Percentiles rank a stretch among this genome's conserved stretches.
Evolutionary conservation across 805 yeast species (phyloP).

Genomic region (Pichia nanzhaoensis): DNA sequence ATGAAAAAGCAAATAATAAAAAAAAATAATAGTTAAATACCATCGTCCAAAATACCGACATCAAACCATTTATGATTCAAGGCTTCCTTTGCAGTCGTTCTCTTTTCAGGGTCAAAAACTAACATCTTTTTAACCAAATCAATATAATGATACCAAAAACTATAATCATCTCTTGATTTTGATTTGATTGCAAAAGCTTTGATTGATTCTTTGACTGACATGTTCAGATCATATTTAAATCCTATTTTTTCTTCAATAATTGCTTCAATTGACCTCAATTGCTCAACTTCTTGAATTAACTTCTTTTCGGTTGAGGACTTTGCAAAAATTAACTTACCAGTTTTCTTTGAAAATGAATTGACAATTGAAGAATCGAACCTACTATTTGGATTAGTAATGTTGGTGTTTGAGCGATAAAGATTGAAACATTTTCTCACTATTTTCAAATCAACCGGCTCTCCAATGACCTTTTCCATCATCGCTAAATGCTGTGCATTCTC

Average conservation of each 20-base stretch:
- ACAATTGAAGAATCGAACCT: constrained; percentile 21
- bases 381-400: constrained; percentile 4
- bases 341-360: constrained; percentile 26
- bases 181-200: constrained; percentile 19
- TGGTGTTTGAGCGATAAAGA: constrained; percentile 15
- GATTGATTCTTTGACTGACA: constrained; percentile 23
- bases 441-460: constrained; percentile 39
- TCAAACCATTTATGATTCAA: constrained; percentile 70
- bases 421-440: constrained; percentile 29
- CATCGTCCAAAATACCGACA: constrained; percentile 53
- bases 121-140: constrained; percentile 45
- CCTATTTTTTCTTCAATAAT: constrained; percentile 29
- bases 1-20: background rate
- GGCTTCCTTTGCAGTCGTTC: constrained; percentile 50
- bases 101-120: constrained; percentile 42
- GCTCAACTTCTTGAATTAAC: constrained; percentile 32
- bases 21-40: constrained; percentile 30
- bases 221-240: constrained; percentile 19
- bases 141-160: constrained; percentile 75
- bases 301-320: constrained; percentile 29
- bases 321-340: constrained; percentile 32
- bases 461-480: constrained; percentile 81
- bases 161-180: constrained; percentile 56
- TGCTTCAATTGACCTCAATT: constrained; percentile 23
- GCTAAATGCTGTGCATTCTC: constrained; percentile 93